phyloP scores from a whole-genome alignment of 106 monocot species.

The Dioscorea zingiberensis region DNA sequence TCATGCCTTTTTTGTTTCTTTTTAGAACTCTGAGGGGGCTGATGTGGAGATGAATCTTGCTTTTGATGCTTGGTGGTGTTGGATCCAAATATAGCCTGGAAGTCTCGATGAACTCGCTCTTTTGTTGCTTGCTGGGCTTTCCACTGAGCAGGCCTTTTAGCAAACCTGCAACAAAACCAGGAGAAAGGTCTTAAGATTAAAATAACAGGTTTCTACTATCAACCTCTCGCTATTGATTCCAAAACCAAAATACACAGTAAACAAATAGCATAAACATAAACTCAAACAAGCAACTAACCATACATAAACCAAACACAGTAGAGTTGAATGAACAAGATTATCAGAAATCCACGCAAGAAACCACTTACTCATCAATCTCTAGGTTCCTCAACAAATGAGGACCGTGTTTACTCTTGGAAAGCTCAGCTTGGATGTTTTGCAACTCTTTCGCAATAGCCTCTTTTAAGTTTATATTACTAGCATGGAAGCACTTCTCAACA shows the following conservation, averaged over 20 bases:
- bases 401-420: constrained; percentile 86
- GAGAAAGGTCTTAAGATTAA: not conserved
- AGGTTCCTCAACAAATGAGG: constrained; percentile 75
- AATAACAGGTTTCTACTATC: too few relatives aligned
- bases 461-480: constrained; percentile 59
- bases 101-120: constrained; percentile 55
- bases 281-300: too few relatives aligned
- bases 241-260: not conserved
- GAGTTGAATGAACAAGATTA: too few relatives aligned
- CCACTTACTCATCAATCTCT: constrained; percentile 70
- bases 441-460: constrained; percentile 72
- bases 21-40: constrained; percentile 11
- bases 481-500: constrained; percentile 89
- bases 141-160: constrained; percentile 72
- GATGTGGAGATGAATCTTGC: not conserved
- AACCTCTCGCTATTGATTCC: too few relatives aligned
- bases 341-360: too few relatives aligned
- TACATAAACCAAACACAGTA: too few relatives aligned
- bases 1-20: constrained; percentile 23
- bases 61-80: constrained; percentile 7
- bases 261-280: too few relatives aligned
- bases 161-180: constrained; percentile 42
- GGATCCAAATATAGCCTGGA: constrained; percentile 51
- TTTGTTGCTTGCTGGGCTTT: constrained; percentile 54
- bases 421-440: constrained; percentile 44